A percentile compares a stretch with the other conserved stretches of the same genome.
These are phyloP conservation scores for Bromus sterilis DNA, from an alignment of 176 grass and related monocot genomes.

Conservation along the genomic window DNA sequence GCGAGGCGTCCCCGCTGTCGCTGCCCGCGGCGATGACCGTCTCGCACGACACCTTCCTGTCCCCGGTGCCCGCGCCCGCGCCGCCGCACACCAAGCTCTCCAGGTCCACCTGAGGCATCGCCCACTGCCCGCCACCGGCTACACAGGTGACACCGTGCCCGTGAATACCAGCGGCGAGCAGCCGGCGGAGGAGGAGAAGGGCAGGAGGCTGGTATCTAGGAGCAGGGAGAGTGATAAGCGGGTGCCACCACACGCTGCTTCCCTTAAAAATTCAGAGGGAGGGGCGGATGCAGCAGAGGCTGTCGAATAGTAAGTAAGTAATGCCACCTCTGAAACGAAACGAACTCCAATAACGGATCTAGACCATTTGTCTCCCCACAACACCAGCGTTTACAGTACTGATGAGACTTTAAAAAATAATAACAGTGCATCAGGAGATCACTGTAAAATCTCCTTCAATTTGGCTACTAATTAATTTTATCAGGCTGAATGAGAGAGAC, in stretches of 20 bases:
- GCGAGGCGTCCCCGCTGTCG: constrained; percentile 23
- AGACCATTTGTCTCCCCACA: constrained; percentile 14
- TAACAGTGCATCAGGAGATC: background rate
- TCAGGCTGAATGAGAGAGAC: background rate
- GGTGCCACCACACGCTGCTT: constrained; percentile 8
- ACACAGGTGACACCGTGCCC: background rate
- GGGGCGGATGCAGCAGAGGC: constrained; percentile 8
- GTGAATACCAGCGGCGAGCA: background rate
- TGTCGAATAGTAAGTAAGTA: constrained; percentile 21
- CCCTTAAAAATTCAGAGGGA: constrained; percentile 30
- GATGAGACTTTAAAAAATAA: background rate
- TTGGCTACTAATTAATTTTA: background rate
- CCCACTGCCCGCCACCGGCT: background rate
- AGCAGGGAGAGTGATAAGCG: constrained; percentile 18
- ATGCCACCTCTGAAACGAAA: constrained; percentile 30
- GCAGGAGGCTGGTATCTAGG: background rate
- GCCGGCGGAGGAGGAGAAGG: background rate
- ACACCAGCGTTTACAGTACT: background rate
- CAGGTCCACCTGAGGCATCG: constrained; percentile 51
- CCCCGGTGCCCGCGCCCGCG: constrained; percentile 32
- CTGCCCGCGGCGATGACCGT: constrained; percentile 32
- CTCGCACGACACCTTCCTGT: constrained; percentile 67
- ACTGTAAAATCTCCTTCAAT: background rate
- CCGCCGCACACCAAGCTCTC: constrained; percentile 48
- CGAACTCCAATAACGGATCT: constrained; percentile 54